Percentiles rank a stretch among this genome's conserved stretches.
Evolutionary conservation across 192 early-diverging fungal genomes (phyloP).

Genomic region (Neocallimastix lanati): DNA sequence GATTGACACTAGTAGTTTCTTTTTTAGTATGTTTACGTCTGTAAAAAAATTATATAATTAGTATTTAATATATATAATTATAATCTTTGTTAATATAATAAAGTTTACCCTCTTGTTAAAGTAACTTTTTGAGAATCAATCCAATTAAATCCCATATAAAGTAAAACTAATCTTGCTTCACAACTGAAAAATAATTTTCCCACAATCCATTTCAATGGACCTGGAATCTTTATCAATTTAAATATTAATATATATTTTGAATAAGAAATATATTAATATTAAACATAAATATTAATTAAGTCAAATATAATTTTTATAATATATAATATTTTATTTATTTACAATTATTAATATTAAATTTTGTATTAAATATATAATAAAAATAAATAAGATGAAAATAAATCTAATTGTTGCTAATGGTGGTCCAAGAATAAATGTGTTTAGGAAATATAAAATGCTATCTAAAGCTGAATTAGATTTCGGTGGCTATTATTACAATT

Average conservation of each 20-base stretch:
- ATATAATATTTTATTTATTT: too few relatives aligned
- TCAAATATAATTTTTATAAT: too few relatives aligned
- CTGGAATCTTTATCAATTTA: neutral
- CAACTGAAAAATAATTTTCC: neutral
- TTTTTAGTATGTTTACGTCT: slow-evolving; percentile 7
- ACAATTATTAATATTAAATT: neutral
- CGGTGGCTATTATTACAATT: neutral
- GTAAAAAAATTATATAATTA: neutral
- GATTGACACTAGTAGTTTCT: slow-evolving; percentile 6
- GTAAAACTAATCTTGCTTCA: slow-evolving; percentile 30
- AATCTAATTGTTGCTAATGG: slow-evolving; percentile 5
- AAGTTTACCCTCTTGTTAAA: slow-evolving; percentile 41
- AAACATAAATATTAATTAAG: too few relatives aligned
- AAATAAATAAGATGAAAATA: neutral
- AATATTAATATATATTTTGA: slow-evolving; percentile 2
- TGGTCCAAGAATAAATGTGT: slow-evolving; percentile 9
- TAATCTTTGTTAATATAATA: too few relatives aligned
- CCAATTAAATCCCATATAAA: slow-evolving; percentile 55
- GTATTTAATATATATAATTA: too few relatives aligned
- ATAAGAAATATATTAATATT: neutral
- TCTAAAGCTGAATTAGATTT: neutral
- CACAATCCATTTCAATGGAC: neutral
- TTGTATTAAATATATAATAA: neutral
- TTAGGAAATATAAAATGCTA: neutral
- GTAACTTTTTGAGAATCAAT: slow-evolving; percentile 44